phyloP scores from a whole-genome alignment of 495 filamentous ascomycete genomes.

The Neurospora africana region DNA sequence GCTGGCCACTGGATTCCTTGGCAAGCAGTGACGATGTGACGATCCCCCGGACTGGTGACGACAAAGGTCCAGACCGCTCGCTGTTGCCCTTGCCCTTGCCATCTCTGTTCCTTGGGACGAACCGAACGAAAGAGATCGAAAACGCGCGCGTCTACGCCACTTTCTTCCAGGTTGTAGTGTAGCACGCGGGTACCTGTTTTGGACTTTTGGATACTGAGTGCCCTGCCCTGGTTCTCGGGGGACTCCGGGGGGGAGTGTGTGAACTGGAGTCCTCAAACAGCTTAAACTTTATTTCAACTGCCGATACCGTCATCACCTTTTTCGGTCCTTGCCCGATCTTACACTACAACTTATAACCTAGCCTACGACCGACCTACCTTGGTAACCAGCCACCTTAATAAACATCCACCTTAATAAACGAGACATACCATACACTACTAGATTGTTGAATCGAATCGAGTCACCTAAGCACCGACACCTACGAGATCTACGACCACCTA shows the following conservation, averaged over 20 bases:
- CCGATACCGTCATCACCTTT: not conserved
- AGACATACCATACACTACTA: not conserved
- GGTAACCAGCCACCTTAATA: not conserved
- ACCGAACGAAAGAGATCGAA: too few species aligned
- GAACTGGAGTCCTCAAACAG: not conserved
- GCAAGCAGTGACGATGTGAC: not conserved
- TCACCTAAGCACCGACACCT: too few species aligned
- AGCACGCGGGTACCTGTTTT: not conserved
- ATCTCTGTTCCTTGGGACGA: not conserved
- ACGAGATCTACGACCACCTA: not conserved
- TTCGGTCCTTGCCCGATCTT: not conserved
- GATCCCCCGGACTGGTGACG: not conserved
- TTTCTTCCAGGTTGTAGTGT: not conserved
- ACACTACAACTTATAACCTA: not conserved
- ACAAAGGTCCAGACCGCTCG: not conserved
- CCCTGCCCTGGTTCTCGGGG: not conserved
- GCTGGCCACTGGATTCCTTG: not conserved
- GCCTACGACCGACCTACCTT: not conserved
- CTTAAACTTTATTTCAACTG: not conserved
- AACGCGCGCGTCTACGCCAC: not conserved
- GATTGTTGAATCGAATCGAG: not conserved
- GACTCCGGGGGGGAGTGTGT: not conserved
- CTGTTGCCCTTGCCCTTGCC: not conserved
- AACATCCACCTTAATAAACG: not conserved
- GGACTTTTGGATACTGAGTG: too few species aligned